Base-by-base conservation (phyloP, 352 stramenopile genomes). In the Halophytophthora batemanensis region DNA sequence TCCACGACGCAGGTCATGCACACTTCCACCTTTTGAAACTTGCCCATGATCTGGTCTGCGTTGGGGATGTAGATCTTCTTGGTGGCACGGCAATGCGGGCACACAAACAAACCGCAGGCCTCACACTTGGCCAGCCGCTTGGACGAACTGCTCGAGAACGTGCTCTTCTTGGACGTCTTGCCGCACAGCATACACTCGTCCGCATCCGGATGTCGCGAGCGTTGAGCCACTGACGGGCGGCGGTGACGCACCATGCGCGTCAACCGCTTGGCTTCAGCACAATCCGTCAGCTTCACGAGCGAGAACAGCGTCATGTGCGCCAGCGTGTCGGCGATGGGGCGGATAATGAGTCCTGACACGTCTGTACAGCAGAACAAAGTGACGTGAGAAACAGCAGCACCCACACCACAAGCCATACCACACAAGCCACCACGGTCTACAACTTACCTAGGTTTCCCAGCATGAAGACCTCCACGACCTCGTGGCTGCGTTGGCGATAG, bases 401-500 rank as follows among this genome's bases (percentile, higher is more conserved):
- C n/a, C n/a, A n/a, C n/a, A n/a, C n/a, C n/a, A n/a, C n/a, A n/a
- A n/a, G n/a, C n/a, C n/a, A n/a, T n/a, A n/a, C n/a, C n/a, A n/a
- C n/a, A n/a, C n/a, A n/a, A n/a, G n/a, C n/a, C n/a, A n/a, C n/a
- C n/a, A n/a, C n/a, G n/a, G n/a, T n/a, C n/a, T n/a, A n/a, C n/a
- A n/a, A 0, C 61, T 58, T 11, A 77, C 50, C 19, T 69, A 77
- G 17, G 13, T 71, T 67, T 14, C 70, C 73, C 12, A 72, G 61
- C 69, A 78, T 76, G 45, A 81, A 84, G 34, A 84, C 69, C 25
- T 84, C 66, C 12, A 84, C 56, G 21, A 76, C 46, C 22, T 67
- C 71, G 17, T 70, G 56, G 18, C 50, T 61, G 43, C 70, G 72
- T 43, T 84, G 73, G 10, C 69, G 67, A 25, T 81, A 66, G 37